Conservation (phyloP, 371 early-diverging fungal genomes). For the Circinella umbellata region DNA sequence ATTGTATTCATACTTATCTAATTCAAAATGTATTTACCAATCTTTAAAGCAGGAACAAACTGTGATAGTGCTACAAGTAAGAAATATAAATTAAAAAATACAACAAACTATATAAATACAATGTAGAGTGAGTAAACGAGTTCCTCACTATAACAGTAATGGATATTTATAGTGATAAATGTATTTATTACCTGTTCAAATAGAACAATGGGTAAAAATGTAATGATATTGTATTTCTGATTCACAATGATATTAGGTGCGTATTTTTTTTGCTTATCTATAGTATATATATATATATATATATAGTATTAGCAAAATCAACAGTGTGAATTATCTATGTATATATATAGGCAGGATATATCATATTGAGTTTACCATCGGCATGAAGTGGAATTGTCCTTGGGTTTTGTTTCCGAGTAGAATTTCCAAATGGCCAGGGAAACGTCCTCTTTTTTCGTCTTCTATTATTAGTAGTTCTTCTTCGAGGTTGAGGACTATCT, state of each 20-base stretch:
- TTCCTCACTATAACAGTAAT: too few relatives aligned
- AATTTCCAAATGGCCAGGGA: slow-evolving; percentile 23
- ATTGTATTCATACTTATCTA: not conserved
- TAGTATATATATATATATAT: not conserved
- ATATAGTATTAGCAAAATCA: not conserved
- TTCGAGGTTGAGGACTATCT: slow-evolving; percentile 1
- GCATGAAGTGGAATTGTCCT: slow-evolving; percentile 38
- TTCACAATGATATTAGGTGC: slow-evolving; percentile 92
- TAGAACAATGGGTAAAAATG: slow-evolving; percentile 92
- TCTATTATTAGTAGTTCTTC: not conserved
- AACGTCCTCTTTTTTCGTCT: slow-evolving; percentile 11
- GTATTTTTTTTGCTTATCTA: slow-evolving; percentile 65
- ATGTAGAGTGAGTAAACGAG: too few relatives aligned
- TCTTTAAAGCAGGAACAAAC: slow-evolving; percentile 86
- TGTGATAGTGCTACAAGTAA: slow-evolving; percentile 95
- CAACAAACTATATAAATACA: slow-evolving; percentile 75
- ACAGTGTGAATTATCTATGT: too few relatives aligned
- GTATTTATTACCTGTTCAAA: slow-evolving; percentile 81
- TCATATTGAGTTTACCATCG: slow-evolving; percentile 24
- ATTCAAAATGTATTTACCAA: slow-evolving; percentile 53
- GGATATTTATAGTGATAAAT: too few relatives aligned
- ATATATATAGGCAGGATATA: too few relatives aligned
- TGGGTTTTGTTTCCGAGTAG: slow-evolving; percentile 30
- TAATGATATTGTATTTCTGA: slow-evolving; percentile 94
- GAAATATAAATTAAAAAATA: slow-evolving; percentile 98